Evolutionary conservation across 768 basidiomycete species (phyloP).

Genomic region (Cystobasidium tubakii): DNA sequence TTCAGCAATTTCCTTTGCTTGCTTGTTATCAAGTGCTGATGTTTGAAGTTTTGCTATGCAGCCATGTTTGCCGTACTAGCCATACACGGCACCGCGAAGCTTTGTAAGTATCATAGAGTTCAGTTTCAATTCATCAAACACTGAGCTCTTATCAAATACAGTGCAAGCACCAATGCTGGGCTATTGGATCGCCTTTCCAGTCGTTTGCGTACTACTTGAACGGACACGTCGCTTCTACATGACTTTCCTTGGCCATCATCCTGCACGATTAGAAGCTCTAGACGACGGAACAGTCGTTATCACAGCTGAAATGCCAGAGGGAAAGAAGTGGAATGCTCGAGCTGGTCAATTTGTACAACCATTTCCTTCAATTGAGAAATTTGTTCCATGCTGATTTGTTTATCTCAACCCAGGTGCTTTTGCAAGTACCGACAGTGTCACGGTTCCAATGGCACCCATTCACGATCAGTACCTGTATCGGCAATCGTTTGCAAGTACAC

Average conservation of each 20-base stretch:
- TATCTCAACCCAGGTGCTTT: conserved; percentile 15
- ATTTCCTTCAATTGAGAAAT: neutral
- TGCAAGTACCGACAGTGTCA: conserved; percentile 23
- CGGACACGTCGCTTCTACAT: neutral
- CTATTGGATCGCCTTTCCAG: conserved; percentile 33
- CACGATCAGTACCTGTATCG: conserved; percentile 31
- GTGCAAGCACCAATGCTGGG: conserved; percentile 31
- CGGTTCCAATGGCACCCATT: conserved; percentile 36
- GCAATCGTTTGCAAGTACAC: conserved; percentile 26
- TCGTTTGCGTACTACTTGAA: conserved; percentile 19
- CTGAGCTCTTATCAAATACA: neutral
- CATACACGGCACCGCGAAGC: neutral
- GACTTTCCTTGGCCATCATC: conserved; percentile 10
- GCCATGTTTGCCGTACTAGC: conserved; percentile 31
- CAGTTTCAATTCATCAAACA: no score
- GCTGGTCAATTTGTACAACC: conserved; percentile 31
- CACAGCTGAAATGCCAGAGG: conserved; percentile 25
- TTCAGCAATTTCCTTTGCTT: neutral
- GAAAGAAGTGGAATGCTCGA: conserved; percentile 22
- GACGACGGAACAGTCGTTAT: conserved; percentile 30
- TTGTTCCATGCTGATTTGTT: no score
- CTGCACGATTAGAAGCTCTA: conserved; percentile 22
- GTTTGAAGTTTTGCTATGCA: no score
- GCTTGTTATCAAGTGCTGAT: no score
- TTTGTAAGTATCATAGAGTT: conserved; percentile 9